phyloP scores from a whole-genome alignment of 129 eudicot species.

The Logfia minima region DNA sequence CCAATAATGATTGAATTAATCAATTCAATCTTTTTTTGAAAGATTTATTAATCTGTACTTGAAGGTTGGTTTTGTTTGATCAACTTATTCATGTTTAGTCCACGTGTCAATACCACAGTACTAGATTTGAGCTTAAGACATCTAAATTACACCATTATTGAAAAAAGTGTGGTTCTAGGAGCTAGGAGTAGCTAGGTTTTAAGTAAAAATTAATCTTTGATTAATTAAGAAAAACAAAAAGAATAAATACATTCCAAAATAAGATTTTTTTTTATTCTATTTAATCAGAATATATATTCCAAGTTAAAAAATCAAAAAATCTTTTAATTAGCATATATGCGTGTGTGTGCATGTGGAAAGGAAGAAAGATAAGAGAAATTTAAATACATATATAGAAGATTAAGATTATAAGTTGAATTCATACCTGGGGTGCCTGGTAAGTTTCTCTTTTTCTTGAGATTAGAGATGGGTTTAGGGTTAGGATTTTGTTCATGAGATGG shows the following conservation, averaged over 20 bases:
- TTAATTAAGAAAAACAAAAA: neutral
- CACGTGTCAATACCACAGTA: conserved; percentile 12
- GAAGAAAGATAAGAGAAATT: neutral
- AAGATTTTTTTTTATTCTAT: neutral
- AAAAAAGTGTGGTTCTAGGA: neutral
- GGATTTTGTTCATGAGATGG: conserved; percentile 51
- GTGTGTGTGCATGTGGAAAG: conserved; percentile 17
- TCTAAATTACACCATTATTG: neutral
- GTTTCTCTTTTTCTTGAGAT: conserved; percentile 77
- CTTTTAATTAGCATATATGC: neutral
- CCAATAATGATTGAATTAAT: conserved; percentile 1
- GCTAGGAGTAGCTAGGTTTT: neutral
- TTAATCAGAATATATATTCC: neutral
- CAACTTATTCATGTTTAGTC: neutral
- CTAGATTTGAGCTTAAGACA: neutral
- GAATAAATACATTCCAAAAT: neutral
- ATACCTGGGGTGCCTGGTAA: conserved; percentile 92
- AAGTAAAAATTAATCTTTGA: neutral
- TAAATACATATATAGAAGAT: neutral
- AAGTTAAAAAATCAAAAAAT: neutral
- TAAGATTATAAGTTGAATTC: neutral
- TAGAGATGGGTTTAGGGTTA: conserved; percentile 58
- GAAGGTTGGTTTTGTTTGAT: neutral
- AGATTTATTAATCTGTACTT: conserved; percentile 7
- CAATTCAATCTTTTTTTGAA: conserved; percentile 1